phyloP scores from a whole-genome alignment of 257 asterid species.

The Plantago ovata region DNA sequence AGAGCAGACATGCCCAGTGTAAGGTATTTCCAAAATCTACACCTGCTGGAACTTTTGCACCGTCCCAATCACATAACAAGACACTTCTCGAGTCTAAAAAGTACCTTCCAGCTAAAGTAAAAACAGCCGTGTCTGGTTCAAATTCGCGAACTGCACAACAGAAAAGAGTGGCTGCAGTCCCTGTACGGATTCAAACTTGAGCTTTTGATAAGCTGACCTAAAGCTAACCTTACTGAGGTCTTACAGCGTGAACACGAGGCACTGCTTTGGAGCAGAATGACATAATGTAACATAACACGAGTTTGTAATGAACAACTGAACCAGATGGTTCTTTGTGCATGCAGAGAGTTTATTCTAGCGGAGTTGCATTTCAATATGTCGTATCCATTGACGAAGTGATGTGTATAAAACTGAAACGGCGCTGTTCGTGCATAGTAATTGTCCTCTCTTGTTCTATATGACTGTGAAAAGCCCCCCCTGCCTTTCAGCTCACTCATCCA shows the following conservation, averaged over 20 bases:
- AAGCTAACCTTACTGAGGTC: background rate
- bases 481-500: too few species aligned
- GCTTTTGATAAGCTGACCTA: background rate
- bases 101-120: slow-evolving; percentile 29
- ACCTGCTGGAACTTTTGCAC: slow-evolving; percentile 28
- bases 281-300: background rate
- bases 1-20: slow-evolving; percentile 45
- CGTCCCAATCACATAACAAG: slow-evolving; percentile 25
- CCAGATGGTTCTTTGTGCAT: too few species aligned
- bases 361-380: too few species aligned
- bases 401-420: too few species aligned
- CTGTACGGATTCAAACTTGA: slow-evolving; percentile 13
- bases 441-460: too few species aligned
- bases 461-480: too few species aligned
- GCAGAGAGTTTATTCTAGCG: too few species aligned
- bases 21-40: slow-evolving; percentile 43
- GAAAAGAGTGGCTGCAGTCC: slow-evolving; percentile 14
- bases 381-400: too few species aligned
- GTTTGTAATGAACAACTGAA: too few species aligned
- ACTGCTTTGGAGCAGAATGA: background rate
- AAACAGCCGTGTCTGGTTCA: slow-evolving; percentile 26
- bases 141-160: slow-evolving; percentile 20
- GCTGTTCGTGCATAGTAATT: too few species aligned
- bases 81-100: slow-evolving; percentile 24
- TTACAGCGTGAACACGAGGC: background rate